Percentiles rank a stretch among this genome's conserved stretches.
Conservation (phyloP, 2,329 filamentous ascomycete species). For the Coccinonectria pachysandricola region DNA sequence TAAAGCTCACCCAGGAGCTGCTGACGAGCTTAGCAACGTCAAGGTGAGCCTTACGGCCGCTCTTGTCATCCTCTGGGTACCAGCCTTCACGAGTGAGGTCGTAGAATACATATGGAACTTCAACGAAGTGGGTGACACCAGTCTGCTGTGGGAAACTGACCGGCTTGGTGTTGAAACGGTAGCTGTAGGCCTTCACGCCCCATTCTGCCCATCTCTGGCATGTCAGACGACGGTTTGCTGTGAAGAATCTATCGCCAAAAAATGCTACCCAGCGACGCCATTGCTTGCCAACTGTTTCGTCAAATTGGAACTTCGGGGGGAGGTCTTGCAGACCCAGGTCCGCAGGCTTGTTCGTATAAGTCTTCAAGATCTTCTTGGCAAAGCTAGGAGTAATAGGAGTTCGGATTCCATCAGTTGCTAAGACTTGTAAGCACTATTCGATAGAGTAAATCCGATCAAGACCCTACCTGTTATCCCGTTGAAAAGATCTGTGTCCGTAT, state of each 20-base stretch:
- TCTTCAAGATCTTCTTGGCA: too few species aligned
- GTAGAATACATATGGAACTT: slow-evolving; percentile 7
- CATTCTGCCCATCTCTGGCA: slow-evolving; percentile 17
- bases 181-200: slow-evolving; percentile 19
- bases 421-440: too few species aligned
- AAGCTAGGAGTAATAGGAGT: too few species aligned
- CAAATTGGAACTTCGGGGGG: too few species aligned
- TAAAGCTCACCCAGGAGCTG: slow-evolving; percentile 23
- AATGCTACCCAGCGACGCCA: slow-evolving; percentile 20
- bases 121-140: slow-evolving; percentile 29
- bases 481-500: slow-evolving; percentile 30
- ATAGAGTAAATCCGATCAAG: too few species aligned
- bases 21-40: slow-evolving; percentile 19
- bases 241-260: slow-evolving; percentile 17
- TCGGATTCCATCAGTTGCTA: too few species aligned
- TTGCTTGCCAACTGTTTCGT: too few species aligned
- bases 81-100: too few species aligned
- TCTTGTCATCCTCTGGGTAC: too few species aligned
- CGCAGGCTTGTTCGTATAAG: too few species aligned
- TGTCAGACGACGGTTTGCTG: slow-evolving; percentile 16
- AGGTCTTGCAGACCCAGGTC: too few species aligned
- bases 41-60: slow-evolving; percentile 23
- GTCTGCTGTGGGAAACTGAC: slow-evolving; percentile 10
- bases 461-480: too few species aligned
- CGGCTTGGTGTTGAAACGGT: slow-evolving; percentile 22